A percentile compares a stretch with the other conserved stretches of the same genome.
Conservation (phyloP, 768 basidiomycete genomes). For the Lentinus brumalis region DNA sequence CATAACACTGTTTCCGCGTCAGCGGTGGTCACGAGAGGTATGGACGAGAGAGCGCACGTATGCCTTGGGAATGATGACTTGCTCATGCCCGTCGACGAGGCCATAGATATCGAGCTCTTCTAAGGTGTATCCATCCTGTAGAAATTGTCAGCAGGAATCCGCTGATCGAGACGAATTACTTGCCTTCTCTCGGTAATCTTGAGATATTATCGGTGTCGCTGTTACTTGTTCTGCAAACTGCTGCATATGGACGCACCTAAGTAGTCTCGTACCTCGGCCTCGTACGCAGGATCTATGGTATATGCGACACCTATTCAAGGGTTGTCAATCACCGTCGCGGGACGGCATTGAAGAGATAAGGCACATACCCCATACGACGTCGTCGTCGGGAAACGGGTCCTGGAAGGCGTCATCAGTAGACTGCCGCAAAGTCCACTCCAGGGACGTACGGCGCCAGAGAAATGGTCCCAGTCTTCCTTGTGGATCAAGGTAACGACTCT, state of each 20-base stretch:
- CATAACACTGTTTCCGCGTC: constrained; percentile 63
- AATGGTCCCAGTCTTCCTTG: constrained; percentile 83
- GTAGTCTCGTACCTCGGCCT: constrained; percentile 78
- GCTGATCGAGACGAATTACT: neutral
- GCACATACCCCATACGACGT: constrained; percentile 80
- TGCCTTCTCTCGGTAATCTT: constrained; percentile 86
- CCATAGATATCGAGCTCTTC: constrained; percentile 77
- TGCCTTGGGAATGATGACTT: constrained; percentile 55
- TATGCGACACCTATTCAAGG: constrained; percentile 71
- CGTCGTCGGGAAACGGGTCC: constrained; percentile 73
- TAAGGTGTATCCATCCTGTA: constrained; percentile 87
- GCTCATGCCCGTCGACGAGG: constrained; percentile 53
- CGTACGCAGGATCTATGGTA: constrained; percentile 79
- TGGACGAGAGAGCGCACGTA: too few species aligned
- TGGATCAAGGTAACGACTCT: constrained; percentile 89
- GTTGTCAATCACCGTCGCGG: neutral
- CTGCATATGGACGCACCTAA: constrained; percentile 53
- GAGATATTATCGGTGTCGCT: neutral
- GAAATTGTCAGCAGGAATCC: neutral
- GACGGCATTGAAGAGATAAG: neutral
- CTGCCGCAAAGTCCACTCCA: neutral
- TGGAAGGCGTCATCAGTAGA: constrained; percentile 24
- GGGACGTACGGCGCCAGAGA: constrained; percentile 62
- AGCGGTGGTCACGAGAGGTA: neutral
- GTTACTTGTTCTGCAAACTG: neutral